Conservation (phyloP, 1,284 basidiomycete genomes). For the Mycena sp. region DNA sequence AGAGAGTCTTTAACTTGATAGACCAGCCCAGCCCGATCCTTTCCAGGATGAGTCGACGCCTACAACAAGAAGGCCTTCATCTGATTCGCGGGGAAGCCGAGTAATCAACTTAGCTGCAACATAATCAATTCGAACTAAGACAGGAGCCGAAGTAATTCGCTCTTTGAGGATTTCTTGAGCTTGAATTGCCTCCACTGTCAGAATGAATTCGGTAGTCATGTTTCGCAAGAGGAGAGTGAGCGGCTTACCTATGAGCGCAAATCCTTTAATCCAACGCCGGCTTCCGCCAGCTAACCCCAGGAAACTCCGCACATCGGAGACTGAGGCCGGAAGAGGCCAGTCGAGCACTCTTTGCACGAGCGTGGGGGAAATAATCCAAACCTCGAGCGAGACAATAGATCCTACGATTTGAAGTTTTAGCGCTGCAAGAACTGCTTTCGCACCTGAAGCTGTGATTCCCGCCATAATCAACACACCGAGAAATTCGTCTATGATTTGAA, state of each 20-base stretch:
- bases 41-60: slow-evolving; percentile 43
- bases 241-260: slow-evolving; percentile 40
- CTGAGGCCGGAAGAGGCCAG: slow-evolving; percentile 38
- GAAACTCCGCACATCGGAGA: slow-evolving; percentile 45
- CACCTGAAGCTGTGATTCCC: slow-evolving; percentile 42
- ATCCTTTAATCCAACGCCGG: slow-evolving; percentile 43
- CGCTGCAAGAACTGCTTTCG: slow-evolving; percentile 38
- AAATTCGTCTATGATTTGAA: slow-evolving; percentile 33
- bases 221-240: slow-evolving; percentile 35
- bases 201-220: slow-evolving; percentile 33
- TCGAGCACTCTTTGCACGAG: slow-evolving; percentile 39
- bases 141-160: slow-evolving; percentile 32
- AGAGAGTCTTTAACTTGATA: not conserved
- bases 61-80: slow-evolving; percentile 41
- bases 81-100: not conserved
- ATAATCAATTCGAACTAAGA: slow-evolving; percentile 43
- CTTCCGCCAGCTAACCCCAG: slow-evolving; percentile 41
- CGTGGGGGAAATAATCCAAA: slow-evolving; percentile 41
- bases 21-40: slow-evolving; percentile 24
- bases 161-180: slow-evolving; percentile 40
- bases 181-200: slow-evolving; percentile 25
- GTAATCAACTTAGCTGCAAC: slow-evolving; percentile 24
- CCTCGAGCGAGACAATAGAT: slow-evolving; percentile 37
- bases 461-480: slow-evolving; percentile 32
- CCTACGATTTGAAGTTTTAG: slow-evolving; percentile 45